Evolutionary conservation across 2,329 filamentous ascomycete genomes (phyloP).

Genomic region (Clarireedia homoeocarpa): DNA sequence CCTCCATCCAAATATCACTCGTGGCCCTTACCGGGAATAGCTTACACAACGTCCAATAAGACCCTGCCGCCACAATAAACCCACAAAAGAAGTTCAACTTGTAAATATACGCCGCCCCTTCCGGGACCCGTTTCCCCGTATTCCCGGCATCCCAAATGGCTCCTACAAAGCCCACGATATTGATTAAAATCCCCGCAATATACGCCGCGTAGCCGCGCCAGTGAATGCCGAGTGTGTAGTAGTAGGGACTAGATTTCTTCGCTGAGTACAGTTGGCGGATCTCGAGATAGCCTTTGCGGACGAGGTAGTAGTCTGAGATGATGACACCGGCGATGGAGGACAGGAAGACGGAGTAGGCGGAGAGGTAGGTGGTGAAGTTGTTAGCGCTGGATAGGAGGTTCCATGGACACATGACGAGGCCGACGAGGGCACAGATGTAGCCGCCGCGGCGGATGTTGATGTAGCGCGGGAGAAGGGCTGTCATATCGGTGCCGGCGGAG

Average conservation of each 20-base stretch:
- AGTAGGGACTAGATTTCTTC: slow-evolving; percentile 61
- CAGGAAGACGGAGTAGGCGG: slow-evolving; percentile 89
- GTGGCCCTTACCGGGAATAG: slow-evolving; percentile 66
- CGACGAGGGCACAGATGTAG: slow-evolving; percentile 74
- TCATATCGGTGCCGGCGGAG: slow-evolving; percentile 70
- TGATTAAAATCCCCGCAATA: slow-evolving; percentile 75
- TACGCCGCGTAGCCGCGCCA: slow-evolving; percentile 83
- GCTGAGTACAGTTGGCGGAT: slow-evolving; percentile 73
- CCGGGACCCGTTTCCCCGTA: slow-evolving; percentile 56
- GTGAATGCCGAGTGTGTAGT: slow-evolving; percentile 63
- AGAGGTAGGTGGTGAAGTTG: slow-evolving; percentile 86
- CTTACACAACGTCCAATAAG: slow-evolving; percentile 65
- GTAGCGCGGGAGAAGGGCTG: slow-evolving; percentile 69
- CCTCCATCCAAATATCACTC: slow-evolving; percentile 70
- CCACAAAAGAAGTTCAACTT: slow-evolving; percentile 86
- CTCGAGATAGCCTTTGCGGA: slow-evolving; percentile 74
- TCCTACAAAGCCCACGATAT: slow-evolving; percentile 85
- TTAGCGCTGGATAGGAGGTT: slow-evolving; percentile 68
- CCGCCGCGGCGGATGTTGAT: slow-evolving; percentile 81
- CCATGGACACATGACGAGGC: slow-evolving; percentile 82
- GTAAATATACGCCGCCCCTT: slow-evolving; percentile 78
- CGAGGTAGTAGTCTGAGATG: slow-evolving; percentile 77
- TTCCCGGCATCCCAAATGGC: slow-evolving; percentile 41
- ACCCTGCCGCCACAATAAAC: slow-evolving; percentile 57
- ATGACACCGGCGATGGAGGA: slow-evolving; percentile 91